These are phyloP conservation scores for Huntiella abstrusa DNA, from an alignment of 2,329 filamentous ascomycete species.

Conservation along the genomic window DNA sequence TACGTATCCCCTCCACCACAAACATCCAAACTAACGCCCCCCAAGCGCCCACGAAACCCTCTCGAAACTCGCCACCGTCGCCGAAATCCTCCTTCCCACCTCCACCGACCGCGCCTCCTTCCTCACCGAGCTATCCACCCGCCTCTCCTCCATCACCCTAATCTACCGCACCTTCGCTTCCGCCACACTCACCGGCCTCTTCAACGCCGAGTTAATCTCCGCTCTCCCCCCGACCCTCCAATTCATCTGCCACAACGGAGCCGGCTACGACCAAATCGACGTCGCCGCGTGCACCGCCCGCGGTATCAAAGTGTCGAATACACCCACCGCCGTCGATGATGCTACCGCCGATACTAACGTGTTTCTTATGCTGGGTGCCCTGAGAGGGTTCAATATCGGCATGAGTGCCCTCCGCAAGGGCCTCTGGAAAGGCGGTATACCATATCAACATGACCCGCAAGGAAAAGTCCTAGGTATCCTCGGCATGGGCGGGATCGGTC, in stretches of 20 bases:
- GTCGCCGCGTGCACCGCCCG: constrained; percentile 49
- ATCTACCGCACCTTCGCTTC: constrained; percentile 56
- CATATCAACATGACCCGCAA: constrained; percentile 56
- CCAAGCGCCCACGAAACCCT: constrained; percentile 45
- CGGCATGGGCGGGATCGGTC: constrained; percentile 73
- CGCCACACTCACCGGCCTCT: constrained; percentile 41
- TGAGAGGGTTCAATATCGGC: constrained; percentile 51
- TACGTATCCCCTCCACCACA: not conserved
- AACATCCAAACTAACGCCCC: not conserved
- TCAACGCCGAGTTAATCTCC: constrained; percentile 52
- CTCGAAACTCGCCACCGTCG: constrained; percentile 39
- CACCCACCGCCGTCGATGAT: constrained; percentile 64
- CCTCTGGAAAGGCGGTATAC: constrained; percentile 44
- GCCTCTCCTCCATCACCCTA: constrained; percentile 44
- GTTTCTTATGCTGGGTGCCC: constrained; percentile 62
- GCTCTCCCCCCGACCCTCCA: constrained; percentile 32
- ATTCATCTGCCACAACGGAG: constrained; percentile 48
- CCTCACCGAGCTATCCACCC: constrained; percentile 47
- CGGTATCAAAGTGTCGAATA: constrained; percentile 56
- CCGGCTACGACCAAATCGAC: constrained; percentile 74
- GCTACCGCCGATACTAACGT: constrained; percentile 67
- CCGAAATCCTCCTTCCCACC: constrained; percentile 44
- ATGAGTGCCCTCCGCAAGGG: constrained; percentile 48
- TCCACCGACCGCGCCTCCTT: constrained; percentile 48
- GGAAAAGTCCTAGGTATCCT: constrained; percentile 65